These are phyloP conservation scores for Lactifluus piperatus DNA, from an alignment of 768 basidiomycete genomes.

Conservation along the genomic window DNA sequence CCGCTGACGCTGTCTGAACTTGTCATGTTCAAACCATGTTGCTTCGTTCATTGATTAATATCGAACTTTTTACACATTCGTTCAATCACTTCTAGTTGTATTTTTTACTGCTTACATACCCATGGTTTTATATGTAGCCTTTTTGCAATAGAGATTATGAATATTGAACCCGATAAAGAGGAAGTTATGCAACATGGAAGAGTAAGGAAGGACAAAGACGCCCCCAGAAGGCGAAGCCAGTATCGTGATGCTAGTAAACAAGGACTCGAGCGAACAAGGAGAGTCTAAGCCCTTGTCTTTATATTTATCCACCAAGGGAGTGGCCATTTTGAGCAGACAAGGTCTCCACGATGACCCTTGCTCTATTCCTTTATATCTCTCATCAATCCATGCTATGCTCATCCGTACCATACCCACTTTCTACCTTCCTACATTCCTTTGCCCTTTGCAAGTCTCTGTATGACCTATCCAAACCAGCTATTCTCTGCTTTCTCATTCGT, in stretches of 20 bases:
- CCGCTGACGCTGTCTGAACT: background rate
- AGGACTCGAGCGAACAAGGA: too few species aligned
- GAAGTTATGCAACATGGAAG: background rate
- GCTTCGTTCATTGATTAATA: background rate
- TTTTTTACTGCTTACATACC: conserved; percentile 10
- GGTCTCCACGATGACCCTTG: background rate
- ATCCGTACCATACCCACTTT: background rate
- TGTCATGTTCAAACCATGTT: background rate
- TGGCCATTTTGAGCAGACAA: conserved; percentile 1
- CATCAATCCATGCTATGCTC: background rate
- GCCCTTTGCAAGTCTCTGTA: background rate
- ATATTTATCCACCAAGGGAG: background rate
- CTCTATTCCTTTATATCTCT: background rate
- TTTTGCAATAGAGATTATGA: background rate
- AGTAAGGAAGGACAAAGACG: too few species aligned
- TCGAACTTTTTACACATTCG: background rate
- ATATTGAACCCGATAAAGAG: background rate
- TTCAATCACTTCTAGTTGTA: background rate
- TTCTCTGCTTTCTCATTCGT: conserved; percentile 35
- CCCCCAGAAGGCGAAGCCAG: too few species aligned
- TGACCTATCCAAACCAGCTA: conserved; percentile 18
- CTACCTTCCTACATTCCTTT: background rate
- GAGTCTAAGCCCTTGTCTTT: too few species aligned
- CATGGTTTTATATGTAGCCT: conserved; percentile 1
- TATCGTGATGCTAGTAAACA: too few species aligned